Evolutionary conservation across 2,329 filamentous ascomycete species (phyloP), one percentile per base, ranked within the genome.

Genomic region (Aspergillus alliaceus): DNA sequence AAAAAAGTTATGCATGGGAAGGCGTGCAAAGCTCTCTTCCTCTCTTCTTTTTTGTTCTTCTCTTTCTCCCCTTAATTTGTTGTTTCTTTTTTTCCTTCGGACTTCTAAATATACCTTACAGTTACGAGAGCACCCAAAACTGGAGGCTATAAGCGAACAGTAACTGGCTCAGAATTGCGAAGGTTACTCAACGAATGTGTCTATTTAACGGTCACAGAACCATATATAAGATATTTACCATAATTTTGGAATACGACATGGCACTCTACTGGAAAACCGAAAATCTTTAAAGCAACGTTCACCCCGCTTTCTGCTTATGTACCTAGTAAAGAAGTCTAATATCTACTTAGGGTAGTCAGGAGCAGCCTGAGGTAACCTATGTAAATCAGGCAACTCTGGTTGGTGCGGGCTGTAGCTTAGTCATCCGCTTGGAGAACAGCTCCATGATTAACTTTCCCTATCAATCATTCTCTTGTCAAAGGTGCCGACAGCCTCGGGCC

Each of bases 1-100:
- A 56, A 60, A 49, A 42, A 58, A 51, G 63, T 49, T 53, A 62
- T 65, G 62, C 63, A 67, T 69, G 60, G 44, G 42, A 61, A 62
- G 61, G 67, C 57, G 67, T 65, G 64, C 27, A 56, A 31, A 53
- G 59, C 47, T 47, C 52, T 62, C 24, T 32, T 47, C 40, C 34
- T 44, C 51, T 29, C 51, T 29, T 57, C 49, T 15, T 47, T 47
- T 44, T 8, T 25, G 4, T 31, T 20, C 18, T 22, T 20, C 44
- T 14, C 25, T n/a, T 48, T 22, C n/a, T 32, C 29, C 22, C n/a
- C 42, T 40, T 35, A 7, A n/a, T 55, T 40, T 50, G 15, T 6
- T 8, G 18, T 25, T 34, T 3, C 32, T 31, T 27, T 27, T 27
- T 27, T 24, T 20, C 24, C 4, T 22, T 11, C 15, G 34, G n/a